Conservation (phyloP, 1,284 basidiomycete genomes). For the Megacollybia platyphylla region DNA sequence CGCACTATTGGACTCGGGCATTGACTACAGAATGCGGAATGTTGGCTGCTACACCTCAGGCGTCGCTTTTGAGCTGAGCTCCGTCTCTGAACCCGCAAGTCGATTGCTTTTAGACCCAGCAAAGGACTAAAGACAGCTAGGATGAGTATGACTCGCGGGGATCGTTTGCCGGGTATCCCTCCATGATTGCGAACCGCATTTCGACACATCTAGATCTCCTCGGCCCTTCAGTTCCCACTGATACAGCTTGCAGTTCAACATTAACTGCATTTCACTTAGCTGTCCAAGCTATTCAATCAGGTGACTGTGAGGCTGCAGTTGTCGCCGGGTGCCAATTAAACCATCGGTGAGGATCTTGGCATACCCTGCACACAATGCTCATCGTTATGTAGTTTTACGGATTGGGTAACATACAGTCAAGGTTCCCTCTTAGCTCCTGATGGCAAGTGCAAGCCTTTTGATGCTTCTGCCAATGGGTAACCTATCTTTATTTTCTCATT, state of each 20-base stretch:
- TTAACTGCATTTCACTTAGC: conserved; percentile 20
- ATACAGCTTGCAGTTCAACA: conserved; percentile 1
- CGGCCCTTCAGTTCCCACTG: not conserved
- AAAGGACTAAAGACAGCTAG: conserved; percentile 7
- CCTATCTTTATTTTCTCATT: not conserved
- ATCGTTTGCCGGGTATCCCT: conserved; percentile 8
- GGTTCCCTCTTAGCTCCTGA: conserved; percentile 8
- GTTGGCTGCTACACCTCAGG: conserved; percentile 9
- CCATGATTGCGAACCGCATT: conserved; percentile 2
- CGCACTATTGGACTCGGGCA: conserved; percentile 21
- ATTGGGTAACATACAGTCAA: conserved; percentile 5
- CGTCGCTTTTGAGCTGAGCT: not conserved
- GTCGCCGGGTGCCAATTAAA: conserved; percentile 21
- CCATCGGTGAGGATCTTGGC: conserved; percentile 12
- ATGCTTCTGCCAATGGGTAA: conserved; percentile 21
- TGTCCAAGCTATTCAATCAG: conserved; percentile 15
- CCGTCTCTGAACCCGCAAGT: not conserved
- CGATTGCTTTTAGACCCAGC: conserved; percentile 7
- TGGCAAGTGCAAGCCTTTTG: conserved; percentile 23
- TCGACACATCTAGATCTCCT: conserved; percentile 4
- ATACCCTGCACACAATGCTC: not conserved
- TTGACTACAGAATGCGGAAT: conserved; percentile 19
- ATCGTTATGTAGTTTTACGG: conserved; percentile 3
- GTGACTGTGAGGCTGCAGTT: conserved; percentile 22
- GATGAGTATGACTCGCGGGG: conserved; percentile 15